Percentiles rank a stretch among this genome's conserved stretches.
Evolutionary conservation across 352 stramenopile species (phyloP).

Genomic region (Phytophthora fragariae): DNA sequence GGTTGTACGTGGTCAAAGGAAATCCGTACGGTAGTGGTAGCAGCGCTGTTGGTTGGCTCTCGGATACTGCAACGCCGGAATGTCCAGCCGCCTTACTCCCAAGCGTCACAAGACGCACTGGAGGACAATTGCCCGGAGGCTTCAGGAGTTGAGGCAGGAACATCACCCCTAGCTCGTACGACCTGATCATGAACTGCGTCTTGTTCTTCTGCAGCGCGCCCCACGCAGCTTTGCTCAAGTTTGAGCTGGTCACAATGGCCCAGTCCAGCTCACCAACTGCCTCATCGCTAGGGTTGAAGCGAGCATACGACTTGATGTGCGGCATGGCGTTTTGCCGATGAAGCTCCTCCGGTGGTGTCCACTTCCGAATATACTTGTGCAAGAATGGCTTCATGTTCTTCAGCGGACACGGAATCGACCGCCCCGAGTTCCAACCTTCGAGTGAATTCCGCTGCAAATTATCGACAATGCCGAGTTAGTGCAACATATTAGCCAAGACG

Average conservation of each 20-base stretch:
- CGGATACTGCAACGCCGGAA: constrained; percentile 7
- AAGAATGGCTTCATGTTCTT: constrained; percentile 91
- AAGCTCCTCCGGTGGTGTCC: constrained; percentile 59
- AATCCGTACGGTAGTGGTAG: constrained; percentile 76
- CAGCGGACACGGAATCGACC: constrained; percentile 73
- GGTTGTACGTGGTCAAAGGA: constrained; percentile 73
- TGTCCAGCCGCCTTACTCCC: constrained; percentile 39
- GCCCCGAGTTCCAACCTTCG: constrained; percentile 79
- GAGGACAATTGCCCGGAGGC: constrained; percentile 5
- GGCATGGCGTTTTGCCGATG: constrained; percentile 84
- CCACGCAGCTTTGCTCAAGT: constrained; percentile 88
- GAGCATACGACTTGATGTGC: constrained; percentile 85
- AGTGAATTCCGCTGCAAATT: constrained; percentile 70
- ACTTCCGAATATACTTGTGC: constrained; percentile 86
- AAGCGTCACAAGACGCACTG: constrained; percentile 42
- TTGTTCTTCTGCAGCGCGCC: constrained; percentile 76
- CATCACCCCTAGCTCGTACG: constrained; percentile 83
- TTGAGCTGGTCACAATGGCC: constrained; percentile 83
- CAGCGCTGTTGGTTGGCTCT: constrained; percentile 22
- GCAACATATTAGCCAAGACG: neutral
- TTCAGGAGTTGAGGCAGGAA: constrained; percentile 59
- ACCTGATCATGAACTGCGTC: constrained; percentile 84
- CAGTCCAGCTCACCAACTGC: constrained; percentile 58
- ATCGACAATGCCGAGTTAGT: constrained; percentile 13
- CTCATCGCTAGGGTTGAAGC: constrained; percentile 50